Evolutionary conservation across 768 basidiomycete species (phyloP).

Genomic region (Nidularia sp.): DNA sequence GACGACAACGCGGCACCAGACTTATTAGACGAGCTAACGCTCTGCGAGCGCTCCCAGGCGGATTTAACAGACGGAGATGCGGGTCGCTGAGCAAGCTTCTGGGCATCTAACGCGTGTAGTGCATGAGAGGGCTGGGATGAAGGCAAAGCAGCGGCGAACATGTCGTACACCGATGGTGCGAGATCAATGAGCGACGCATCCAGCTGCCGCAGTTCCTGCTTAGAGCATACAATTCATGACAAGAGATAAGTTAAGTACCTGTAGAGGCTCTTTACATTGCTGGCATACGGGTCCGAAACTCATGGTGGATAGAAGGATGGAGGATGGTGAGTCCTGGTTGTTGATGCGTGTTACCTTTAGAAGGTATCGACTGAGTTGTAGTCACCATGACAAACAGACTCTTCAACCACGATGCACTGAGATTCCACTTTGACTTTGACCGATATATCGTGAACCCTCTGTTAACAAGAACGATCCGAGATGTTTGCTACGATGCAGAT

Average conservation of each 20-base stretch:
- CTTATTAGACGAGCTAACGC: constrained; percentile 27
- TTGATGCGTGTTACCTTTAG: constrained; percentile 3
- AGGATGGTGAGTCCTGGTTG: not conserved
- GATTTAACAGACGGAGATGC: constrained; percentile 50
- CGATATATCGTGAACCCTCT: no score
- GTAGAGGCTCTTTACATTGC: constrained; percentile 88
- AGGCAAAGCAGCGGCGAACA: constrained; percentile 69
- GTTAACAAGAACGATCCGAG: no score
- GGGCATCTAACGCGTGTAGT: constrained; percentile 29
- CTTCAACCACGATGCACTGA: no score
- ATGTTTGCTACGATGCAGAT: no score
- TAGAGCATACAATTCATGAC: not conserved
- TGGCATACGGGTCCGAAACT: constrained; percentile 61
- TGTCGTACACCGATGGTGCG: constrained; percentile 83
- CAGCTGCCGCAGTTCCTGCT: constrained; percentile 38
- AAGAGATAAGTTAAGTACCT: constrained; percentile 38
- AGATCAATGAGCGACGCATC: constrained; percentile 91
- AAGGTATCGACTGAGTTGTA: not conserved
- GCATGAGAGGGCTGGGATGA: constrained; percentile 39
- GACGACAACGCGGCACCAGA: constrained; percentile 37
- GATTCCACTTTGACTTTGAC: no score
- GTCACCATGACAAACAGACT: no score
- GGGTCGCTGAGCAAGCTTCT: constrained; percentile 43
- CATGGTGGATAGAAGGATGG: constrained; percentile 22
- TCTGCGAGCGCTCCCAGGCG: constrained; percentile 60